phyloP scores from a whole-genome alignment of 441 rosid genomes.

The Pelargonium cotyledonis region DNA sequence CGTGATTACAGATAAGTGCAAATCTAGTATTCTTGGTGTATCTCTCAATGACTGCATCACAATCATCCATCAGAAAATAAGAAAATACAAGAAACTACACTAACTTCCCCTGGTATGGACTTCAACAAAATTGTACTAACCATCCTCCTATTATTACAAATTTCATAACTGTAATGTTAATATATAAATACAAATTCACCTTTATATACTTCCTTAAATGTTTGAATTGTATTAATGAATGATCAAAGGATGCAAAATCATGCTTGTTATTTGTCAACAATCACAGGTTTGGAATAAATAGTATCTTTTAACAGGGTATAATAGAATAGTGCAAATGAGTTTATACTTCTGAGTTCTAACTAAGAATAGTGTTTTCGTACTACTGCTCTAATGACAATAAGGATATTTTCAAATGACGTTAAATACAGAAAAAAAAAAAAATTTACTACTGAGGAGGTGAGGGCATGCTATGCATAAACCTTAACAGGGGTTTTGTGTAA shows the following conservation, averaged over 20 bases:
- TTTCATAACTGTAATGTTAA: neutral
- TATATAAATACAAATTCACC: neutral
- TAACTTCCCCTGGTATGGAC: neutral
- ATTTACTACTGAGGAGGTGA: too few relatives aligned
- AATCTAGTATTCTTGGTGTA: conserved; percentile 92
- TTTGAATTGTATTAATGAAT: neutral
- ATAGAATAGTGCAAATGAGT: too few relatives aligned
- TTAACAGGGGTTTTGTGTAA: too few relatives aligned
- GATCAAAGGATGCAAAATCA: neutral
- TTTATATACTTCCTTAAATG: neutral
- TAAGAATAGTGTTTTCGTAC: too few relatives aligned
- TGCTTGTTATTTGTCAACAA: too few relatives aligned
- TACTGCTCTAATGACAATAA: neutral
- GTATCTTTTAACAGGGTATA: too few relatives aligned
- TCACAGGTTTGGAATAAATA: too few relatives aligned
- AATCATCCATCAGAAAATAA: conserved; percentile 10
- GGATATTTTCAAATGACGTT: neutral
- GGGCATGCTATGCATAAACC: too few relatives aligned
- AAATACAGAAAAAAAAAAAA: neutral
- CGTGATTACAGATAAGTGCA: conserved; percentile 89
- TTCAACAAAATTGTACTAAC: neutral
- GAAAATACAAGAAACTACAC: conserved; percentile 12
- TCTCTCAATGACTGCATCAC: conserved; percentile 75
- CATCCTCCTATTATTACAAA: neutral
- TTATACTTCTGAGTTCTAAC: too few relatives aligned